phyloP scores from a whole-genome alignment of 768 basidiomycete genomes.

The Russula virescens region DNA sequence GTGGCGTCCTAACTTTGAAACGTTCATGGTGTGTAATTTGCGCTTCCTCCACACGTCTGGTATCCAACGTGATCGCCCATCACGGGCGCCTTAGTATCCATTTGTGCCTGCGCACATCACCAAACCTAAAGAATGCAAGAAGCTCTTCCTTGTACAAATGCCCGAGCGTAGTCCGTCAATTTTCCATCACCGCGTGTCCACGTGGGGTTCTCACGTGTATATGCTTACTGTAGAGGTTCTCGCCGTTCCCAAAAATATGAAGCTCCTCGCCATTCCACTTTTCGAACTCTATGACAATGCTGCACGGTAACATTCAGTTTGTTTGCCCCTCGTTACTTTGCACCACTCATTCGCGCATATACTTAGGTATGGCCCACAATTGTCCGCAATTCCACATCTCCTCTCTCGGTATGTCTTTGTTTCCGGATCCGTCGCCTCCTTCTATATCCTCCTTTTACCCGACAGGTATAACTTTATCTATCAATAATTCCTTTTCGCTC shows the following conservation, averaged over 20 bases:
- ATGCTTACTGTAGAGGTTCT: conserved; percentile 63
- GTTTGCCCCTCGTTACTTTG: background rate
- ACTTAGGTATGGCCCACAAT: conserved; percentile 79
- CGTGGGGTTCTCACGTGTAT: background rate
- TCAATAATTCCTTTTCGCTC: conserved; percentile 14
- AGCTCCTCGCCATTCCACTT: conserved; percentile 90
- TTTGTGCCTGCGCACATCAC: conserved; percentile 94
- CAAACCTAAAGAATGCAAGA: conserved; percentile 98
- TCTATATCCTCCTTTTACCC: background rate
- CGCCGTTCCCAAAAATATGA: conserved; percentile 98
- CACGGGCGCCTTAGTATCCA: conserved; percentile 60
- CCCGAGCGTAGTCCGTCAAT: conserved; percentile 77
- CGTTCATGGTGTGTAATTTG: conserved; percentile 77
- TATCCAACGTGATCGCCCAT: background rate
- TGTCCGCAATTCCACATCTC: conserved; percentile 90
- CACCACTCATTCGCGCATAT: background rate
- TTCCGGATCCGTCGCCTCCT: conserved; percentile 3
- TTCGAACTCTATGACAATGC: conserved; percentile 98
- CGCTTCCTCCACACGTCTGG: background rate
- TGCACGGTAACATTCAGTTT: conserved; percentile 50
- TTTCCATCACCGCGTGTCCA: background rate
- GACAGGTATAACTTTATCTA: conserved; percentile 35
- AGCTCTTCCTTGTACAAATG: conserved; percentile 91
- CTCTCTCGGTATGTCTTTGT: conserved; percentile 59
- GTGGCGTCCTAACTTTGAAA: conserved; percentile 99